phyloP scores from a whole-genome alignment of 371 early-diverging fungal genomes.

The Capillidium heterosporum region DNA sequence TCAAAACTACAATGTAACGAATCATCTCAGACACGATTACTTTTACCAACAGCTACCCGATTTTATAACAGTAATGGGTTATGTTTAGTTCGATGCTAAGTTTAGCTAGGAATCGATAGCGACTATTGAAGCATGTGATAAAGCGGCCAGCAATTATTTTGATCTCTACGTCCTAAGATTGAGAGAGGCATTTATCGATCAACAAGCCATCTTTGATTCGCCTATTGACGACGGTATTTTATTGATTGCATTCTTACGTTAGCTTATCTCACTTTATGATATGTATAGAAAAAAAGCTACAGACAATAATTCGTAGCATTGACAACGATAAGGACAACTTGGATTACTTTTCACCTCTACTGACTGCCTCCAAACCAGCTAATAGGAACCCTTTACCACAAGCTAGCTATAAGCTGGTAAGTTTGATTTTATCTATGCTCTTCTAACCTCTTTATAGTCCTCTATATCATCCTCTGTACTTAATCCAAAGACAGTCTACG shows the following conservation, averaged over 20 bases:
- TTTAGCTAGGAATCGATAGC: neutral
- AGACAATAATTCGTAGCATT: neutral
- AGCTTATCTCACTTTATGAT: neutral
- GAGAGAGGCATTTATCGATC: neutral
- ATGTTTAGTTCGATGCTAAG: neutral
- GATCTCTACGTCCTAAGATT: neutral
- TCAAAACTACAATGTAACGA: conserved; percentile 2
- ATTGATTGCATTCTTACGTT: neutral
- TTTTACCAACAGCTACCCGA: conserved; percentile 4
- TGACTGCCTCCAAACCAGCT: neutral
- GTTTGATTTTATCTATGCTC: neutral
- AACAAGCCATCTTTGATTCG: too few relatives aligned
- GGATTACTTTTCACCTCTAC: neutral
- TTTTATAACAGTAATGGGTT: neutral
- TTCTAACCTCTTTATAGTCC: conserved; percentile 18
- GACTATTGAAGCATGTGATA: neutral
- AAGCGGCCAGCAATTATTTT: neutral
- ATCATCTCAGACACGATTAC: neutral
- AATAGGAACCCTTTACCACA: neutral
- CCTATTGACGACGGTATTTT: neutral
- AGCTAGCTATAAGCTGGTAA: neutral
- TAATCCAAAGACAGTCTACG: conserved; percentile 47
- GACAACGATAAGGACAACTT: neutral
- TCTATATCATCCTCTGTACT: conserved; percentile 28
- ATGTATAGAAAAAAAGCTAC: neutral